Base-by-base conservation (phyloP, 331 rosid species). In the Telfairia occidentalis region DNA sequence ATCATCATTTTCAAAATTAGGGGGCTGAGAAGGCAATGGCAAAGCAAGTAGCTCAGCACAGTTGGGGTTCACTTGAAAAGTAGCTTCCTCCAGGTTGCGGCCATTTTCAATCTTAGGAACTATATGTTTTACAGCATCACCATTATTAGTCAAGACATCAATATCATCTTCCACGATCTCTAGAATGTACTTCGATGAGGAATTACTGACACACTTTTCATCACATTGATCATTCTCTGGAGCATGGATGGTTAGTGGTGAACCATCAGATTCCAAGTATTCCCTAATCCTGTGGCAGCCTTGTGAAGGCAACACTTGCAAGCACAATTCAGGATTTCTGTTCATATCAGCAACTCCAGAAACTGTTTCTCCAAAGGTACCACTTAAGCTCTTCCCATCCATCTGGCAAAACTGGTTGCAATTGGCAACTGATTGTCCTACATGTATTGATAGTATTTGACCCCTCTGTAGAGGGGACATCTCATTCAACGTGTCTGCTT, bases 1-100 rank as follows among this genome's bases (percentile, higher is more conserved):
- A 76, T 73, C 73, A 80, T 35, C 72, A 46, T 82, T 72, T 73
- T 65, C 78, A 75, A 74, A 71, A 76, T 75, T 71, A 18, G 82
- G 81, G 69, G 87, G 77, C 54, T 85, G 88, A 71, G 83, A 84
- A 40, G 79, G 83, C 60, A 75, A 86, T 10, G 67, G 88, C 77
- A 78, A 79, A 72, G 76, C 71, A 11, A 84, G 74, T 50, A 77
- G 79, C 50, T 81, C 80, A 78, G 52, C 43, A 73, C 80, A 73
- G 80, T 70, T 74, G 60, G 79, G 42, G 49, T 78, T 24, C 54
- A 77, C 65, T 50, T 74, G 78, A 16, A 79, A 26, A 64, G 78
- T 40, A 80, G 71, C 55, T 19, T 88, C 87, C 78, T 89, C 79
- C 71, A 76, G 76, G 42, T 76, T 77, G 76, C 77, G 76, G 18